Base-by-base conservation (phyloP, 2,329 filamentous ascomycete species). In the Trematosphaeria pertusa region DNA sequence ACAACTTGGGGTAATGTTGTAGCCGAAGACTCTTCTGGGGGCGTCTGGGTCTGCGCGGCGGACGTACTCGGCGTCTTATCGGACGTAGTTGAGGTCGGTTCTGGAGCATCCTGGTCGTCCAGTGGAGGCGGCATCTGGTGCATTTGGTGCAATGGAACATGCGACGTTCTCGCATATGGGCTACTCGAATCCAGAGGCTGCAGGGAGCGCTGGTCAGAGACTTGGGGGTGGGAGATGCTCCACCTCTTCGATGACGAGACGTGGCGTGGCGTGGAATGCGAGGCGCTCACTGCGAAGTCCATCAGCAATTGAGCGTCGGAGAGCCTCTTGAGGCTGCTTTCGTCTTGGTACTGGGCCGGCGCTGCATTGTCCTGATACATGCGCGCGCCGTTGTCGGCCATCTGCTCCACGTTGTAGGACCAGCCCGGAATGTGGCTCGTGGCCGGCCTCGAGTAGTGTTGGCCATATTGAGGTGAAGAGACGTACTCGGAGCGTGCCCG, bases 401-500 rank as follows among this genome's bases (percentile, higher is more conserved):
- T 67, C 46, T 73, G 64, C 60, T 73, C 71, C 36, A 72, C 65
- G 43, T 72, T 73, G 57, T 71, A 69, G 26, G 67, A 63, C 65
- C 64, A 71, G 53, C 62, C 59, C 17, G 70, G 61, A 50, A 71
- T 71, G 55, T 79, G 75, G 62, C 77, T 79, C 28, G 76, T 79
- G 35, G 73, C 72, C 12, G 77, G 77, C 46, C 77, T 63, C 24
- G 74, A 71, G 22, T 68, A 63, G 26, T 66, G 61, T 19, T 58
- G 60, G 20, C 63, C 58, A 35, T 72, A 64, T 15, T 73, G 65
- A 18, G 73, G 69, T 14, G 76, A 77, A 12, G 74, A 72, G 40
- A 79, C 70, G 56, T 80, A 74, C 58, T 85, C 83, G 33, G 84
- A 86, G 52, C 83, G 79, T 37, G 81, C 77, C 32, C 84, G 78